Evolutionary conservation across 495 filamentous ascomycete genomes (phyloP).

Genomic region (Hyaloscypha bicolor): DNA sequence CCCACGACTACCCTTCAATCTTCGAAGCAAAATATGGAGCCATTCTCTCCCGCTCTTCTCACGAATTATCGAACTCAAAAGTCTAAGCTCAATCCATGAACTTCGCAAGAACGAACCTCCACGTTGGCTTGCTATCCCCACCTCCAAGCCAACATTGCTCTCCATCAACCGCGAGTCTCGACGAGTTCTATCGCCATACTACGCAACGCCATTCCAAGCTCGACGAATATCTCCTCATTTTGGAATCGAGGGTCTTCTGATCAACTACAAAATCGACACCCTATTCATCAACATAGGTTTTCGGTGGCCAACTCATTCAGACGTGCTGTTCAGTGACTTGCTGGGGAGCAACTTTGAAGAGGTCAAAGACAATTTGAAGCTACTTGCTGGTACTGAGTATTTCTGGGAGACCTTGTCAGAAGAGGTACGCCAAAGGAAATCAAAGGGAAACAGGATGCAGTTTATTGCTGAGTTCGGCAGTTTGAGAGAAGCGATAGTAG

Average conservation of each 20-base stretch:
- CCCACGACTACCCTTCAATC: background rate
- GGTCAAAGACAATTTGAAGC: background rate
- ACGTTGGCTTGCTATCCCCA: background rate
- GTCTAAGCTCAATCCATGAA: background rate
- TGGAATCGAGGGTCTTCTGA: background rate
- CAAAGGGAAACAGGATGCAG: background rate
- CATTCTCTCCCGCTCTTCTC: background rate
- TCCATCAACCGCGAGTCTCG: background rate
- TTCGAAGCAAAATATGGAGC: background rate
- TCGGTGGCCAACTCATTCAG: background rate
- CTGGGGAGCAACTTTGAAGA: background rate
- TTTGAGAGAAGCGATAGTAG: background rate
- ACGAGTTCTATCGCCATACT: background rate
- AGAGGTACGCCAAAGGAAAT: background rate
- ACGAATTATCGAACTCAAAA: background rate
- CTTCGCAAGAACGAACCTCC: background rate
- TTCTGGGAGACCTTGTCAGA: background rate
- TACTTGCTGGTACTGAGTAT: background rate
- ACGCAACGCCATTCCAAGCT: background rate
- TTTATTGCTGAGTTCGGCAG: background rate
- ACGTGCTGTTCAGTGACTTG: background rate
- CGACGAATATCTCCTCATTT: background rate
- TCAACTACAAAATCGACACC: background rate
- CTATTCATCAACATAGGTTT: background rate
- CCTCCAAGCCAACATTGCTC: background rate